A percentile compares a stretch with the other conserved stretches of the same genome.
Conservation (phyloP, 164 flowering plant genomes). For the Houttuynia cordata region DNA sequence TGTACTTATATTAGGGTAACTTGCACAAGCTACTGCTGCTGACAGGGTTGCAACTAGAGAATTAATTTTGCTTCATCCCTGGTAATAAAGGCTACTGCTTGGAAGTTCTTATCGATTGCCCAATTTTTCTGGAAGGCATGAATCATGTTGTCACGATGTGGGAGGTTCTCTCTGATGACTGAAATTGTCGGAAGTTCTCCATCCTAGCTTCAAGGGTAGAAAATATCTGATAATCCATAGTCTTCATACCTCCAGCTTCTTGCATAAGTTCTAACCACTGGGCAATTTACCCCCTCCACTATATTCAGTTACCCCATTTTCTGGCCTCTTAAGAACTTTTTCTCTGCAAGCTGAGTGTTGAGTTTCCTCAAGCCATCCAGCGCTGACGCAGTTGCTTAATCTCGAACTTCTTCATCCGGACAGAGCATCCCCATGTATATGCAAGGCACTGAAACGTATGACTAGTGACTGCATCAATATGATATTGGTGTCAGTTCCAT, state of each 20-base stretch:
- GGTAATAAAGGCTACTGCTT: too few relatives aligned
- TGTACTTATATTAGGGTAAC: too few relatives aligned
- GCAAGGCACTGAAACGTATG: not conserved
- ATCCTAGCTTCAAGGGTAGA: constrained; percentile 3
- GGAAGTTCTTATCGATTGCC: not conserved
- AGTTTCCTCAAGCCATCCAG: constrained; percentile 14
- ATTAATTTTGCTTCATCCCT: too few relatives aligned
- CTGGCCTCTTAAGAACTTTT: constrained; percentile 9
- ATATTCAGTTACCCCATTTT: constrained; percentile 1
- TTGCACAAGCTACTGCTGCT: too few relatives aligned
- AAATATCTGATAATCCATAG: not conserved
- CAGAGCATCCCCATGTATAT: not conserved
- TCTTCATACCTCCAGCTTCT: not conserved
- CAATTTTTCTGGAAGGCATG: not conserved
- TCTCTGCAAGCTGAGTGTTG: constrained; percentile 7
- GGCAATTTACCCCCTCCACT: constrained; percentile 4
- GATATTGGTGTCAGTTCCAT: too few relatives aligned
- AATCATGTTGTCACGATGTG: constrained; percentile 2
- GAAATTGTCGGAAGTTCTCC: not conserved
- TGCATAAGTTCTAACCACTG: not conserved
- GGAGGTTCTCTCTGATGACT: constrained; percentile 1
- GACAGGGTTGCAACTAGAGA: too few relatives aligned
- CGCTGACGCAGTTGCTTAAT: constrained; percentile 11
- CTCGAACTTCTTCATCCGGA: constrained; percentile 16
- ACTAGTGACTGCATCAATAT: too few relatives aligned